phyloP scores from a whole-genome alignment of 495 filamentous ascomycete species.

The Baudoinia panamericana region DNA sequence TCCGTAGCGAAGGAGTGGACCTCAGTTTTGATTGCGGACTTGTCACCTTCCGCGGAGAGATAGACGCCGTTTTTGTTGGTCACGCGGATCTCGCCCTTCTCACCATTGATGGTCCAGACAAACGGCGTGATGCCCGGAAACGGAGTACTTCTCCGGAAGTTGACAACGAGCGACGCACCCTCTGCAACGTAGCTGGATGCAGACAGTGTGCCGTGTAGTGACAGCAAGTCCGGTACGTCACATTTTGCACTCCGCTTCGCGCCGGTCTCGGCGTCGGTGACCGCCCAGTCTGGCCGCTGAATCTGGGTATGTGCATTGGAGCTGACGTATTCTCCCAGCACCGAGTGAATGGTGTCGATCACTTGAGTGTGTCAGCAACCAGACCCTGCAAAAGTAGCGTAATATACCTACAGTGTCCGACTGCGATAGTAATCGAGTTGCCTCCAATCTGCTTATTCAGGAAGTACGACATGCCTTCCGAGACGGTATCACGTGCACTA shows the following conservation, averaged over 20 bases:
- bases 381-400: neutral
- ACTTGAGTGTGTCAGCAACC: slow-evolving; percentile 1
- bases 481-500: slow-evolving; percentile 18
- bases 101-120: slow-evolving; percentile 42
- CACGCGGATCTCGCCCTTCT: slow-evolving; percentile 43
- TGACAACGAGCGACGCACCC: slow-evolving; percentile 26
- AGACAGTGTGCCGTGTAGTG: slow-evolving; percentile 34
- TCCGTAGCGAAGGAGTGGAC: slow-evolving; percentile 8
- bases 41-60: neutral
- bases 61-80: slow-evolving; percentile 1
- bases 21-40: slow-evolving; percentile 4
- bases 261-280: slow-evolving; percentile 25
- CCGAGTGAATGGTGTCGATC: slow-evolving; percentile 16
- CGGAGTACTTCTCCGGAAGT: slow-evolving; percentile 37
- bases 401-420: slow-evolving; percentile 35
- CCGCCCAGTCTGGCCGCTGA: slow-evolving; percentile 31
- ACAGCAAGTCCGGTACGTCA: slow-evolving; percentile 38
- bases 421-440: slow-evolving; percentile 40
- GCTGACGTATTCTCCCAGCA: slow-evolving; percentile 13
- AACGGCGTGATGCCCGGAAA: slow-evolving; percentile 38
- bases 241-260: slow-evolving; percentile 25
- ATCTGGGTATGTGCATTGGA: slow-evolving; percentile 30
- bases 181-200: slow-evolving; percentile 23
- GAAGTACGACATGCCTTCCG: slow-evolving; percentile 33
- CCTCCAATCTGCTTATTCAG: slow-evolving; percentile 35